Conservation (phyloP, 768 basidiomycete genomes). For the Pisolithus albus region DNA sequence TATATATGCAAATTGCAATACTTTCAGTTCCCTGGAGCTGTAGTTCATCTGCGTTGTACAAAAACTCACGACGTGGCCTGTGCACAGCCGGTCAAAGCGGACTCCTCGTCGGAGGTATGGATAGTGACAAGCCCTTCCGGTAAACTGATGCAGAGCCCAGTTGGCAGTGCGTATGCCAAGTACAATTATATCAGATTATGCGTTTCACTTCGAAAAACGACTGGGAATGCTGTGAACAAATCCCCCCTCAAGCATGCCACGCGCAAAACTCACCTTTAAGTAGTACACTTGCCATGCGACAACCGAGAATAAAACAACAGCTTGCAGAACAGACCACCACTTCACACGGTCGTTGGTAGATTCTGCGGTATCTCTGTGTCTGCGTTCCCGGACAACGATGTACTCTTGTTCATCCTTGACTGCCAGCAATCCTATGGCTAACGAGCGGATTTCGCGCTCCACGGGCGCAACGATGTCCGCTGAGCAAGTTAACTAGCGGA, state of each 20-base stretch:
- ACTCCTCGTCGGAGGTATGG: not conserved
- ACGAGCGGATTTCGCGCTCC: constrained; percentile 85
- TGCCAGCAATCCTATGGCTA: constrained; percentile 72
- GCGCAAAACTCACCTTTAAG: constrained; percentile 57
- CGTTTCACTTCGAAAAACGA: constrained; percentile 91
- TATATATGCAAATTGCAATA: not conserved
- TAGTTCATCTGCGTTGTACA: not conserved
- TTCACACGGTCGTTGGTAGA: constrained; percentile 93
- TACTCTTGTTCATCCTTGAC: constrained; percentile 99
- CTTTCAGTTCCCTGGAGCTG: not conserved
- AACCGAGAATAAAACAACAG: constrained; percentile 77
- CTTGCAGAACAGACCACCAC: constrained; percentile 97
- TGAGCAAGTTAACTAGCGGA: constrained; percentile 7
- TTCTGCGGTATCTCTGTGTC: constrained; percentile 91
- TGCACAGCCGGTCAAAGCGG: not conserved
- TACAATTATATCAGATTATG: constrained; percentile 52
- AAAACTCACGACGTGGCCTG: not conserved
- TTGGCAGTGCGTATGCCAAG: not conserved
- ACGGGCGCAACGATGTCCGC: constrained; percentile 87
- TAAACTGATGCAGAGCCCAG: not conserved
- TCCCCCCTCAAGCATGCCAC: not conserved
- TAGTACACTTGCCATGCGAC: constrained; percentile 99
- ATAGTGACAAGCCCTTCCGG: not conserved
- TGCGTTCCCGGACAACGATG: constrained; percentile 87
- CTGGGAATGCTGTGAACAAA: constrained; percentile 26